Evolutionary conservation across 768 basidiomycete genomes (phyloP), one percentile per base, ranked within the genome.

Genomic region (Lactarius akahatsu): DNA sequence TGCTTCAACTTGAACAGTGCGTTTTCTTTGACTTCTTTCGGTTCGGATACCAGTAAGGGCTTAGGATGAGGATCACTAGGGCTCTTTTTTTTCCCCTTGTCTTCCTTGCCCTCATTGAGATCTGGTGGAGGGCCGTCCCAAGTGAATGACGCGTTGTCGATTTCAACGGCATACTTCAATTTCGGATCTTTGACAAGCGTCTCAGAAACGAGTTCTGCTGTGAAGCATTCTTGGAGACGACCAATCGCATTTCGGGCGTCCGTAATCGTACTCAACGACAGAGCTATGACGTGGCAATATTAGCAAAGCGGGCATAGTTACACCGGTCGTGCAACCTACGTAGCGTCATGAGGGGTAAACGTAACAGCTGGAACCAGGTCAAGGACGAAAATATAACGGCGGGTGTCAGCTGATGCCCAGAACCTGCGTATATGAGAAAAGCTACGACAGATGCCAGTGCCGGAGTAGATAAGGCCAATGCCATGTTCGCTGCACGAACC

Each of bases 381-480:
- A 98, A 79, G 26, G 93, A 93, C 23, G 94, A 80, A 76, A 97
- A 97, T 66, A 96, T 83, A 41, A 85, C 81, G 0, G 87, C 87
- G 0, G 96, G 83, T 23, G 88, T 78, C 38, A 92, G 81, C 3
- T 76, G 50, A 72, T 94, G 91, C 0, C 90, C 90, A 0, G 86
- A 82, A 26, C 84, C 77, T 4, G 89, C 86, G 76, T 95, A 97
- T 0, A 87, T 87, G 59, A 94, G 81, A 67, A 90, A 90, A 0
- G 89, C 81, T n/a, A 89, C 70, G 26, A 96, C 92, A 18, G 92
- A 88, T 0, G 93, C 92, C 41, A 97, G 77, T 1, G 84, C 83
- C 0, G 94, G 93, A 70, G 93, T 80, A 56, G 88, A 84, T 79
- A 90, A 76, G 10, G 86, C 85, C 40, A 91, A 80, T 38, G 88